Percentiles rank a stretch among this genome's conserved stretches.
Evolutionary conservation across 768 basidiomycete species (phyloP).

Genomic region (Hebeloma cylindrosporum): DNA sequence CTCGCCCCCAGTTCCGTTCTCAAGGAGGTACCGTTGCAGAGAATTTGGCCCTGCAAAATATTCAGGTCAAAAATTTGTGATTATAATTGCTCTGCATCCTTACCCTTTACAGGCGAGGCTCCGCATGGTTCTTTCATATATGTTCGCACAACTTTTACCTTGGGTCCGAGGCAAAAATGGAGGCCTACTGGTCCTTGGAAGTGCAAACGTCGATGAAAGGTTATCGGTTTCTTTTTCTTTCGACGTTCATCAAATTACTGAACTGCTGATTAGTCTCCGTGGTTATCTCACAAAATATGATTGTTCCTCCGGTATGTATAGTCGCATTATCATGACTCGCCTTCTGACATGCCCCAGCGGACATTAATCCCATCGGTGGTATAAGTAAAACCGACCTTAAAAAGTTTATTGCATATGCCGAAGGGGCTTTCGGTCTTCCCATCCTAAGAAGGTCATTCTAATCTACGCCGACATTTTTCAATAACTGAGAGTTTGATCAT

Average conservation of each 20-base stretch:
- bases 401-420: slow-evolving; percentile 88
- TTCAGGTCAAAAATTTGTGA: slow-evolving; percentile 56
- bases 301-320: slow-evolving; percentile 72
- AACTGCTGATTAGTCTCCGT: slow-evolving; percentile 60
- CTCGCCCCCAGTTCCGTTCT: slow-evolving; percentile 65
- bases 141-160: slow-evolving; percentile 93
- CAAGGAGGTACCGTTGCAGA: slow-evolving; percentile 88
- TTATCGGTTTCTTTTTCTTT: slow-evolving; percentile 27
- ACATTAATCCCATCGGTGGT: slow-evolving; percentile 97
- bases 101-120: slow-evolving; percentile 64
- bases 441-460: slow-evolving; percentile 66
- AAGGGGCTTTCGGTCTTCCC: slow-evolving; percentile 77
- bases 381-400: slow-evolving; percentile 98
- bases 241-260: neutral
- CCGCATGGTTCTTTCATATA: slow-evolving; percentile 91
- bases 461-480: no score
- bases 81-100: neutral
- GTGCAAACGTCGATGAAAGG: slow-evolving; percentile 99
- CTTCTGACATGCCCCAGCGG: slow-evolving; percentile 50
- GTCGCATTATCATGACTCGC: slow-evolving; percentile 9
- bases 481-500: neutral
- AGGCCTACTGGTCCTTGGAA: slow-evolving; percentile 92
- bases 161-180: slow-evolving; percentile 86
- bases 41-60: slow-evolving; percentile 96
- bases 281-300: slow-evolving; percentile 99